Evolutionary conservation across 2,329 filamentous ascomycete genomes (phyloP).

Genomic region (Paracoccidioides lutzii): DNA sequence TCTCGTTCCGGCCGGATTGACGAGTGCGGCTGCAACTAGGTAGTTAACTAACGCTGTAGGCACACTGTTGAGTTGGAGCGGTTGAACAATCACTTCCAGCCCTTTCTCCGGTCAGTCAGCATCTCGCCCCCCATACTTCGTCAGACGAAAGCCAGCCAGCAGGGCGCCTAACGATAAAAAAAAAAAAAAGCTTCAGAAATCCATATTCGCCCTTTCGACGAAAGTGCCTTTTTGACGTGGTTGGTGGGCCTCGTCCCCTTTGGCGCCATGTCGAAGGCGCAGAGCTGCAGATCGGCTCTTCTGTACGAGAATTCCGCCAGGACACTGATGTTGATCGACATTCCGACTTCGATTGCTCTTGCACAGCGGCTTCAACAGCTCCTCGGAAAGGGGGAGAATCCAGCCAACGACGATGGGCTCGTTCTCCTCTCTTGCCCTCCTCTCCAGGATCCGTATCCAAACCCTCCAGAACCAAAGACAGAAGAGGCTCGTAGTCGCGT

Average conservation of each 20-base stretch:
- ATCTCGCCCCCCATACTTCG: no score
- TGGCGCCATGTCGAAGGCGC: background rate
- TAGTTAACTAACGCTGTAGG: no score
- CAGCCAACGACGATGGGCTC: background rate
- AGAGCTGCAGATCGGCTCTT: constrained; percentile 23
- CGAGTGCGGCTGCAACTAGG: no score
- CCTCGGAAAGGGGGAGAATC: constrained; percentile 13
- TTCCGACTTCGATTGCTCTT: constrained; percentile 43
- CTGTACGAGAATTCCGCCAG: constrained; percentile 38
- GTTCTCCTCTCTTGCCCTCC: constrained; percentile 36
- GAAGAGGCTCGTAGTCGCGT: constrained; percentile 31
- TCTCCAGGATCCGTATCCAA: constrained; percentile 34
- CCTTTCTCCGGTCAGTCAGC: no score
- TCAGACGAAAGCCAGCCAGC: no score
- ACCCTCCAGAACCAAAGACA: constrained; percentile 39
- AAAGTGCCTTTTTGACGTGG: background rate
- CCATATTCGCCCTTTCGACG: background rate
- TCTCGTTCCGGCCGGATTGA: no score
- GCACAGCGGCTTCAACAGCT: constrained; percentile 33
- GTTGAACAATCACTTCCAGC: no score
- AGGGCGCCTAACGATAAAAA: no score
- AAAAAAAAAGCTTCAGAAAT: no score
- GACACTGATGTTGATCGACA: constrained; percentile 42
- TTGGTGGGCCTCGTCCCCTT: background rate
- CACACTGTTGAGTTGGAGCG: no score